These are phyloP conservation scores for Fusarium chlamydosporum DNA, from an alignment of 2,329 filamentous ascomycete species.

Conservation along the genomic window DNA sequence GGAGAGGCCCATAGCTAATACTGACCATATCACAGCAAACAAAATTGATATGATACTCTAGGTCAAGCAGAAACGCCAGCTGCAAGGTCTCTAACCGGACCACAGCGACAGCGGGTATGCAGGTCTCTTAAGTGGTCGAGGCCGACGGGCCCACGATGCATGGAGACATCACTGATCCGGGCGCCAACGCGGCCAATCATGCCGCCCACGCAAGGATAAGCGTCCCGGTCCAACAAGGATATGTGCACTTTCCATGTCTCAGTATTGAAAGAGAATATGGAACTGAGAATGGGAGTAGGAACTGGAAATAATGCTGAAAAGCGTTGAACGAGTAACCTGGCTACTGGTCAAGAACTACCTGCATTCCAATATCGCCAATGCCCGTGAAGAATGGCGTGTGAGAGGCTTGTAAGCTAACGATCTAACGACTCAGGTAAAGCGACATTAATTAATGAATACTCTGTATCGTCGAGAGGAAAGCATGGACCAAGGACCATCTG, in stretches of 20 bases:
- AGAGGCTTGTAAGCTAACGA: slow-evolving; percentile 4
- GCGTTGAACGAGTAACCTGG: neutral
- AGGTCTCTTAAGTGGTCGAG: slow-evolving; percentile 50
- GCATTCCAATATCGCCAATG: neutral
- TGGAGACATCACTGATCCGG: slow-evolving; percentile 50
- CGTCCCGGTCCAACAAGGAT: slow-evolving; percentile 40
- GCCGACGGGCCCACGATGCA: slow-evolving; percentile 45
- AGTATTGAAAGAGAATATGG: slow-evolving; percentile 21
- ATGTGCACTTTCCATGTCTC: slow-evolving; percentile 40
- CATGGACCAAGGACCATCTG: slow-evolving; percentile 7
- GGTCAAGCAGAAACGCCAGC: slow-evolving; percentile 23
- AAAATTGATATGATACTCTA: slow-evolving; percentile 16
- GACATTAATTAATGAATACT: neutral
- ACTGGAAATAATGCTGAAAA: slow-evolving; percentile 3
- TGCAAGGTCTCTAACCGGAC: slow-evolving; percentile 34
- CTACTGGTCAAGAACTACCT: neutral
- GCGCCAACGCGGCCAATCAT: slow-evolving; percentile 57
- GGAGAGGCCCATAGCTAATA: slow-evolving; percentile 1
- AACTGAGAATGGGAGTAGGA: slow-evolving; percentile 23
- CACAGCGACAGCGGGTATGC: slow-evolving; percentile 49
- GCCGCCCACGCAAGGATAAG: slow-evolving; percentile 29
- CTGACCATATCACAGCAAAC: slow-evolving; percentile 9
- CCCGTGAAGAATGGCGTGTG: neutral
- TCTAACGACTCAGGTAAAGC: slow-evolving; percentile 10
- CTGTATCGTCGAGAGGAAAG: slow-evolving; percentile 12